Base-by-base conservation (phyloP, 139 green algal genomes). In the Chlamydomonas sp. region DNA sequence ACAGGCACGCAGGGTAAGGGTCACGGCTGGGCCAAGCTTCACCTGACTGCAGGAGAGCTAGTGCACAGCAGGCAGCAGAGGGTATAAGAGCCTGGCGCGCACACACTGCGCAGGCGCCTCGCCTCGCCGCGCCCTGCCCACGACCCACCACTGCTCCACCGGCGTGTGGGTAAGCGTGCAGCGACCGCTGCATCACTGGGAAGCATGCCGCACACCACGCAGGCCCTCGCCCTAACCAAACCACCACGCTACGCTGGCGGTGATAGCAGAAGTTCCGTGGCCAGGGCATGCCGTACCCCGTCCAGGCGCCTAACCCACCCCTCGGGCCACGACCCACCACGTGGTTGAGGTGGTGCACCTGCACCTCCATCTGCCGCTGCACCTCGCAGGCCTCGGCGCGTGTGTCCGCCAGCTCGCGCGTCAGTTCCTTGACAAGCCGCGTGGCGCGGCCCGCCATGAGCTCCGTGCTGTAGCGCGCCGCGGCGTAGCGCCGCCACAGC, bases 401-500 rank as follows among this genome's bases (percentile, higher is more conserved):
- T 4, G 4, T 64, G 14, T 85, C 67, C 2, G 17, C 61, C 72
- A 86, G 82, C 71, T 73, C 69, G 71, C 75, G 71, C 20, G 18
- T 77, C 71, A 86, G 82, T 71, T 86, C 82, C n/a, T n/a, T 18
- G n/a, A 61, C 68, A 18, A 86, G 71, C n/a, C 82, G 82, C 71
- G 73, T 71, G 8, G 82, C 82, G 61, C 82, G 82, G 5, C 82
- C 82, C 69, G 82, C 82, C 82, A 86, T 86, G 2, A 86, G 82
- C 82, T 86, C 82, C 3, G 71, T 61, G n/a, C 18, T 63, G 69
- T 86, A 86, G 60, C 82, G 72, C 15, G 82, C 82, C 12, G 82
- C 82, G 3, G 82, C 82, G 82, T 86, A 86, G 31, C 73, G 82
- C 12, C 82, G 82, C 82, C 82, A 86, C 72, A 86, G 82, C 60